phyloP scores from a whole-genome alignment of 805 yeast genomes.

The Hanseniaspora lindneri region DNA sequence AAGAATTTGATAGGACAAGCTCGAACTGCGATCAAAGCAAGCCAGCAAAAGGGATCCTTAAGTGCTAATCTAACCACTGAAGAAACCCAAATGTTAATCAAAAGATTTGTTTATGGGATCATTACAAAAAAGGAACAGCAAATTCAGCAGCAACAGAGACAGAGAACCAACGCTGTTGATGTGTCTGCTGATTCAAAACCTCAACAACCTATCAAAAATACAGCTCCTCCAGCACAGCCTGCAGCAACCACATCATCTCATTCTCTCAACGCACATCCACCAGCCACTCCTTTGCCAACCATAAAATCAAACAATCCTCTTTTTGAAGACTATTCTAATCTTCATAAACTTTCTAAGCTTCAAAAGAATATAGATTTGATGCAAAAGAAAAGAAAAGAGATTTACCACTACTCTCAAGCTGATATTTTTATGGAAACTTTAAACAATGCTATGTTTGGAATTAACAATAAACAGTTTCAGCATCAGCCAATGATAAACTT shows the following conservation, averaged over 20 bases:
- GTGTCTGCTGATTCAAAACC: slow-evolving; percentile 16
- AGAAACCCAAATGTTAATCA: slow-evolving; percentile 26
- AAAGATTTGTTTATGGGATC: slow-evolving; percentile 30
- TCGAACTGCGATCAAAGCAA: slow-evolving; percentile 29
- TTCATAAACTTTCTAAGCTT: slow-evolving; percentile 24
- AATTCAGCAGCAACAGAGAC: slow-evolving; percentile 18
- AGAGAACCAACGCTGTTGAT: slow-evolving; percentile 17
- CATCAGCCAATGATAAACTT: slow-evolving; percentile 20
- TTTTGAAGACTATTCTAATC: slow-evolving; percentile 26
- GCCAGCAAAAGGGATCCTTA: slow-evolving; percentile 27
- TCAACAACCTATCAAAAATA: background rate
- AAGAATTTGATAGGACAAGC: slow-evolving; percentile 29
- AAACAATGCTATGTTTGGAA: slow-evolving; percentile 26
- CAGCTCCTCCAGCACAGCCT: too few species aligned
- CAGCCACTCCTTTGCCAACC: slow-evolving; percentile 14
- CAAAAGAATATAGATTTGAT: slow-evolving; percentile 28
- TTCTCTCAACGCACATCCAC: too few species aligned
- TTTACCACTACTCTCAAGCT: slow-evolving; percentile 24
- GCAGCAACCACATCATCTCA: too few species aligned
- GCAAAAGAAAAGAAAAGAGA: slow-evolving; percentile 28
- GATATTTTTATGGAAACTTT: slow-evolving; percentile 28
- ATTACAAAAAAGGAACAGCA: slow-evolving; percentile 29
- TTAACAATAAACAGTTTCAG: slow-evolving; percentile 24
- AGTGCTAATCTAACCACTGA: slow-evolving; percentile 18
- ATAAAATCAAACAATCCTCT: slow-evolving; percentile 22